These are phyloP conservation scores for Acanthamoeba castellanii DNA, from an alignment of 208 protist species.

Conservation along the genomic window DNA sequence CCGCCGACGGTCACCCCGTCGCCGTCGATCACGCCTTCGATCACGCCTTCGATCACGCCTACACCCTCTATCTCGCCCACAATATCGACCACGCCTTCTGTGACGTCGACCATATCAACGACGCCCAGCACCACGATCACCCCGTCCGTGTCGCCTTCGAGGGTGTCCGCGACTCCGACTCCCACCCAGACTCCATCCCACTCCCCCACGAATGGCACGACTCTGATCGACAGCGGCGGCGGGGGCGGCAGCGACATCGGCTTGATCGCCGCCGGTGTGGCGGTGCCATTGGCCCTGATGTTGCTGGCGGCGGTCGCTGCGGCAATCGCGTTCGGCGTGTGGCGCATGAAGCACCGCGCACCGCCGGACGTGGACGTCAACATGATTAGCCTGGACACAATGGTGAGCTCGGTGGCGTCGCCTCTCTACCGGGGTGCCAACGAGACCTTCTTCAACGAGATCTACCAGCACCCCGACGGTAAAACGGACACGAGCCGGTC, in stretches of 20 bases:
- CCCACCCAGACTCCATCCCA: neutral
- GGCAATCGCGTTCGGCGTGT: neutral
- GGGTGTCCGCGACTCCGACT: neutral
- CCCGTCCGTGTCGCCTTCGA: neutral
- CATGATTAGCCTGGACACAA: neutral
- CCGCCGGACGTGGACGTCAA: neutral
- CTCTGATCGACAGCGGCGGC: neutral
- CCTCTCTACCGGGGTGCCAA: neutral
- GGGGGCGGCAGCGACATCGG: neutral
- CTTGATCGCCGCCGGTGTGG: neutral
- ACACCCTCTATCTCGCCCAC: neutral
- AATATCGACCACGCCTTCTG: neutral
- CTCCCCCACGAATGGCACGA: neutral
- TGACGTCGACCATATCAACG: neutral
- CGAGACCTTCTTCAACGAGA: neutral
- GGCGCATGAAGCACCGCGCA: neutral
- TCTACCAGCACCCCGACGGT: neutral
- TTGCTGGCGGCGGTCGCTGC: neutral
- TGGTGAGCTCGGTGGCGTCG: neutral
- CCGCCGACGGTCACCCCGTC: neutral
- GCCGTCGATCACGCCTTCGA: neutral
- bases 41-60: neutral
- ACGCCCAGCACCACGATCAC: neutral
- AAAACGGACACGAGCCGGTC: neutral
- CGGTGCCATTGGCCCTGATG: neutral